Percentiles rank a stretch among this genome's conserved stretches.
Evolutionary conservation across 2,329 filamentous ascomycete genomes (phyloP).

Genomic region (Myriosclerotinia scirpicola): DNA sequence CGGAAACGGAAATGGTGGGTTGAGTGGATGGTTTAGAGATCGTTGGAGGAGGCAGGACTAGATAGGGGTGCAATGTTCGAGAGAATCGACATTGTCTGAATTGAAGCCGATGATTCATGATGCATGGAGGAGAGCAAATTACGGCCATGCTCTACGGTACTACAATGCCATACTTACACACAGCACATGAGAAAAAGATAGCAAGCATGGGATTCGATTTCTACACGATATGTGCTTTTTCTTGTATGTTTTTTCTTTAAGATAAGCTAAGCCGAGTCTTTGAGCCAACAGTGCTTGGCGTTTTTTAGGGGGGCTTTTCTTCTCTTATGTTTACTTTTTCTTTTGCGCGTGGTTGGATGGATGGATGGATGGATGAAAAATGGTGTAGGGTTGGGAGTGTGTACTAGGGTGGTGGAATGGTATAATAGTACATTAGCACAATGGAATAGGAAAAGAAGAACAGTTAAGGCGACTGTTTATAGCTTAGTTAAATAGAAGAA

Average conservation of each 20-base stretch:
- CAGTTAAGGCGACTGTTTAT: background rate
- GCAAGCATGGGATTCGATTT: constrained; percentile 1
- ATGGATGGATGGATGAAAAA: constrained; percentile 6
- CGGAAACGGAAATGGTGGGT: constrained; percentile 25
- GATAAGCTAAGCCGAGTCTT: background rate
- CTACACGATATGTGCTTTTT: background rate
- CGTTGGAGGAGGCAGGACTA: constrained; percentile 27
- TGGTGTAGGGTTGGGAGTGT: background rate
- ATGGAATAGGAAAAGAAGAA: background rate
- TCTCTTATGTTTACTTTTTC: background rate
- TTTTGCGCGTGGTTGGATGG: background rate
- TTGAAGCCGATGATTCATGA: background rate
- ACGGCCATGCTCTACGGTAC: background rate
- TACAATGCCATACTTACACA: background rate
- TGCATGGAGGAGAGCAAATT: background rate
- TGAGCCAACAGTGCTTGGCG: background rate
- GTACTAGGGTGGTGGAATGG: background rate
- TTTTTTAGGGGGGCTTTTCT: background rate
- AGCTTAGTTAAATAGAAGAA: background rate
- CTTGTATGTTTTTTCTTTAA: constrained; percentile 1
- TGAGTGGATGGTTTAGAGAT: constrained; percentile 34
- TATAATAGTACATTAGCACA: background rate
- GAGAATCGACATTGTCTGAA: background rate
- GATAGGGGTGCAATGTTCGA: background rate
- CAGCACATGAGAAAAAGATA: background rate